Conservation (phyloP, 1,284 basidiomycete genomes). For the Fomitopsis schrenkii region DNA sequence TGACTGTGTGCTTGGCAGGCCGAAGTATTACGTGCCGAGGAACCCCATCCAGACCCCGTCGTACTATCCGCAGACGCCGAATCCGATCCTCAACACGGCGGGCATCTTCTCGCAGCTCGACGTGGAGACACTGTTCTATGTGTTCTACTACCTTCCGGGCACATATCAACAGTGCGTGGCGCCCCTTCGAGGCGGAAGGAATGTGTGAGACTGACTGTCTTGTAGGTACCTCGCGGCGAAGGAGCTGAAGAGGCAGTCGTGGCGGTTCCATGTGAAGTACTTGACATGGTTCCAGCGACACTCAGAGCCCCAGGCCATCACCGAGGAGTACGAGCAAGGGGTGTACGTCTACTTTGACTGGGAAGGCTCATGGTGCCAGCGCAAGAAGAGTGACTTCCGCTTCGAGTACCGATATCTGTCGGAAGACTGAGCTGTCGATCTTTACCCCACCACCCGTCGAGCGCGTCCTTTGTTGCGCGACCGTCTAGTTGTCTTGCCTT, state of each 20-base stretch:
- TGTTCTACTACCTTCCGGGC: constrained; percentile 97
- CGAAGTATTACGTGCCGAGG: constrained; percentile 94
- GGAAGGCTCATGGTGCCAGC: constrained; percentile 97
- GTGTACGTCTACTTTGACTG: constrained; percentile 97
- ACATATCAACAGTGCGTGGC: constrained; percentile 89
- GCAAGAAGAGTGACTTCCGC: constrained; percentile 97
- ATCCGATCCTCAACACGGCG: constrained; percentile 80
- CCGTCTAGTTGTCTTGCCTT: neutral
- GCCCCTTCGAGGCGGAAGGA: constrained; percentile 1
- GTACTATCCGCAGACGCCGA: constrained; percentile 92
- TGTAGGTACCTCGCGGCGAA: constrained; percentile 90
- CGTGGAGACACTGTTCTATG: constrained; percentile 97
- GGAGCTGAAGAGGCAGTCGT: constrained; percentile 96
- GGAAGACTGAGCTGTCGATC: constrained; percentile 57
- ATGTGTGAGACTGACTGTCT: constrained; percentile 5
- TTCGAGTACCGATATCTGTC: constrained; percentile 93
- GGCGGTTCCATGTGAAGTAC: constrained; percentile 99
- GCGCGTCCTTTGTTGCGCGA: neutral
- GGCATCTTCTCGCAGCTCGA: constrained; percentile 91
- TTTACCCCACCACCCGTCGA: constrained; percentile 1
- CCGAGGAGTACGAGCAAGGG: constrained; percentile 99
- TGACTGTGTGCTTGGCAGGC: constrained; percentile 43
- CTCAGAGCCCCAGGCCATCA: constrained; percentile 98
- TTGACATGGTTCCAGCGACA: constrained; percentile 99
- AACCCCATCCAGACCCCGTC: constrained; percentile 91